Conservation (phyloP, 768 basidiomycete genomes). For the Pisolithus orientalis region DNA sequence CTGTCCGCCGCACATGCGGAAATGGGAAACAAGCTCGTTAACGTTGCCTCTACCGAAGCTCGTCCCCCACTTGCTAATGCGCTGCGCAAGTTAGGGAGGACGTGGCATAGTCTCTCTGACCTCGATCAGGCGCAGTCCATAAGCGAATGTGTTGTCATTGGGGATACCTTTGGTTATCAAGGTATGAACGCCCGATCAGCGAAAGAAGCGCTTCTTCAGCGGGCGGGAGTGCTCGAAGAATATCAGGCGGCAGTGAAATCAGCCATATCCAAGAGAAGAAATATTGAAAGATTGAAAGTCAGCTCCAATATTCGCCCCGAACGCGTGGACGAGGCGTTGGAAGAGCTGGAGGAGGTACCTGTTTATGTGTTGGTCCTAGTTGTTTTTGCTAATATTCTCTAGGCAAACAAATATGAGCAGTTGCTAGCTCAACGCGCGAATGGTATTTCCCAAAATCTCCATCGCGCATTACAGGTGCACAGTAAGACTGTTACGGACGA, state of each 20-base stretch:
- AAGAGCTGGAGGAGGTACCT: conserved; percentile 86
- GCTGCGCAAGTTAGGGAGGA: conserved; percentile 77
- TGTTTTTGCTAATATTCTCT: conserved; percentile 9
- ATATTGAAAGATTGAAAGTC: conserved; percentile 83
- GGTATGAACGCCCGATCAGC: conserved; percentile 95
- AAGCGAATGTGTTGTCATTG: conserved; percentile 90
- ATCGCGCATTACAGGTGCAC: conserved; percentile 79
- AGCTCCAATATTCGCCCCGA: conserved; percentile 82
- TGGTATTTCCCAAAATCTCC: conserved; percentile 91
- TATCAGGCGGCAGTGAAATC: conserved; percentile 90
- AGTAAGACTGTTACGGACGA: conserved; percentile 87
- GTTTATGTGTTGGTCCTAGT: neutral
- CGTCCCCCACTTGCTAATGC: conserved; percentile 82
- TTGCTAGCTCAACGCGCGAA: conserved; percentile 78
- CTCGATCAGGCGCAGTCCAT: conserved; percentile 88
- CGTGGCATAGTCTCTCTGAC: conserved; percentile 83
- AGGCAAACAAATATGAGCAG: conserved; percentile 91
- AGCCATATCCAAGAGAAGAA: conserved; percentile 86
- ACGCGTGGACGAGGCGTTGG: conserved; percentile 84
- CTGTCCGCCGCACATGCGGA: conserved; percentile 76
- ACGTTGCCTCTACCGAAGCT: conserved; percentile 82
- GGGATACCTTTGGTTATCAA: conserved; percentile 96
- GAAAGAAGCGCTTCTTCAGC: conserved; percentile 87
- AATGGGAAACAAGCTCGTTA: conserved; percentile 89
- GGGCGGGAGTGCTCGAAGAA: conserved; percentile 88